Base-by-base conservation (phyloP, 345 rosid species). In the Garcia nutans region DNA sequence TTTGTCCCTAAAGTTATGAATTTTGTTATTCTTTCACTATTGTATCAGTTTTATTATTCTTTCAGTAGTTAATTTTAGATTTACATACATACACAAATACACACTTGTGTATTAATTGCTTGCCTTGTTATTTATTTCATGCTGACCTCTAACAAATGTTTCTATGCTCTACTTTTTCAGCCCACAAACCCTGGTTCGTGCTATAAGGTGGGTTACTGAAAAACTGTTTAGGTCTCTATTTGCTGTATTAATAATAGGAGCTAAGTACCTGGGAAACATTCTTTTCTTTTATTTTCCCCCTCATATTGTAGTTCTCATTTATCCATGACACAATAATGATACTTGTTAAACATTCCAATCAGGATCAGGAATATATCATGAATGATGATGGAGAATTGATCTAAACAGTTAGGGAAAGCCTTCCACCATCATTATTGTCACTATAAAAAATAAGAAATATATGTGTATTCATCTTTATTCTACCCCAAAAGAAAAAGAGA, bases 131-230 rank as follows among this genome's bases (percentile, higher is more conserved):
- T 65, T 57, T 31, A 62, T 75, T 41, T 74, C 63, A 45, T 62
- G 63, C 41, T 73, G 65, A 74, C 68, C 68, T 74, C 74, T 70
- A 54, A 57, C 68, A 19, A 84, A 33, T 74, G 17, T 65, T 62
- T 86, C 64, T 56, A 6, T 60, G 15, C 42, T 71, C 68, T 47
- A 69, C 10, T 82, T 79, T 81, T 88, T 93, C 91, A 96, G 99
- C 86, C 98, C 99, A 70, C 98, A 93, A 84, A 96, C 98, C 22
- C 82, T 96, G 86, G 99, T 96, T 76, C 99, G 98, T 84, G 96
- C 97, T 78, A 80, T 96, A 78, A 96, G 99, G 99, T 96, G 86
- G 80, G 85, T 78, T 76, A 74, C 26, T 23, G 54, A 31, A 47
- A 24, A 70, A 41, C 71, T 55, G 56, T 55, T 54, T 16, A 28